A percentile compares a stretch with the other conserved stretches of the same genome.
Evolutionary conservation across 495 filamentous ascomycete genomes (phyloP).

Genomic region (Corynascus novoguineensis): DNA sequence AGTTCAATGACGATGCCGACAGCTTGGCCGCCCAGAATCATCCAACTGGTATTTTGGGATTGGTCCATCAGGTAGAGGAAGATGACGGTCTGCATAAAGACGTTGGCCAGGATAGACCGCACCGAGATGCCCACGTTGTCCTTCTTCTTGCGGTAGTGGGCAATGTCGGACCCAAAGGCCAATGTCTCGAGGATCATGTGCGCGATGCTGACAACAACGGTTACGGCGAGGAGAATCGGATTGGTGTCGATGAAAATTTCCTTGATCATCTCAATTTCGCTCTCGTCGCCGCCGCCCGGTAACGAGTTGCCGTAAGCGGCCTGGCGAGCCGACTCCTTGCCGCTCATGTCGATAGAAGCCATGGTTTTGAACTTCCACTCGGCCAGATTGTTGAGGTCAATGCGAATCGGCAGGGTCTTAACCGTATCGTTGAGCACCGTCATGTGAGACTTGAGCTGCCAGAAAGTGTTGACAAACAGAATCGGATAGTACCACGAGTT

Average conservation of each 20-base stretch:
- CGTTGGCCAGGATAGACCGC: slow-evolving; percentile 92
- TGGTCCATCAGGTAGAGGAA: slow-evolving; percentile 99
- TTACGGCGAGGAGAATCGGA: slow-evolving; percentile 79
- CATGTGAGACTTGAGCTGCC: slow-evolving; percentile 92
- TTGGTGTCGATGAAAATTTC: slow-evolving; percentile 91
- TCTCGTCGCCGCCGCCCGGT: slow-evolving; percentile 52
- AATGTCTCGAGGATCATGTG: slow-evolving; percentile 95
- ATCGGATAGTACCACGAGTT: slow-evolving; percentile 97
- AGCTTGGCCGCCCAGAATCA: slow-evolving; percentile 92
- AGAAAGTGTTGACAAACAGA: slow-evolving; percentile 90
- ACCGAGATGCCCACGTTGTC: slow-evolving; percentile 94
- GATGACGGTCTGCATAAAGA: slow-evolving; percentile 95
- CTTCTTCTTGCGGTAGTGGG: slow-evolving; percentile 99
- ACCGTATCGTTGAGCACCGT: slow-evolving; percentile 88
- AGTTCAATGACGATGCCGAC: slow-evolving; percentile 91
- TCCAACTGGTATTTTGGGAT: slow-evolving; percentile 95
- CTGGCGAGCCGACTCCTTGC: slow-evolving; percentile 71
- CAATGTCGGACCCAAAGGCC: slow-evolving; percentile 95
- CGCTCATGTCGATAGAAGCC: slow-evolving; percentile 76
- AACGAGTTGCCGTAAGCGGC: slow-evolving; percentile 57
- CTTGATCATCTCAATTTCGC: slow-evolving; percentile 93
- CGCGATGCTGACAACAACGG: slow-evolving; percentile 73
- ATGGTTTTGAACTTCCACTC: slow-evolving; percentile 91
- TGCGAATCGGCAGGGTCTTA: slow-evolving; percentile 71
- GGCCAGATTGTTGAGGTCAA: slow-evolving; percentile 71